phyloP scores from a whole-genome alignment of 1,284 basidiomycete species.

The Leccinum variabile region DNA sequence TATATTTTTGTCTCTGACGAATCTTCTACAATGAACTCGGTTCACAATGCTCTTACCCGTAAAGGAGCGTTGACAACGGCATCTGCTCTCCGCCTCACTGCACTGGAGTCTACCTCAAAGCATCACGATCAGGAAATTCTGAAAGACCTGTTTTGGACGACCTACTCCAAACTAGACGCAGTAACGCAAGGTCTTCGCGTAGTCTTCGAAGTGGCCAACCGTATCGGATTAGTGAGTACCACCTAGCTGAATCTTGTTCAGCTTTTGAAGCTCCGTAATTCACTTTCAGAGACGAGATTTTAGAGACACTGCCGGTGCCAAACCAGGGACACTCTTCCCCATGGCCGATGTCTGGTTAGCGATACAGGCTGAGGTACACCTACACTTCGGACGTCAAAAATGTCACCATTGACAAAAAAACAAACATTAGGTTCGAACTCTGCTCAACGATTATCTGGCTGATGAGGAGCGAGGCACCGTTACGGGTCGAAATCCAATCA shows the following conservation, averaged over 20 bases:
- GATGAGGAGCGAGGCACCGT: constrained; percentile 82
- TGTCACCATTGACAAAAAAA: constrained; percentile 10
- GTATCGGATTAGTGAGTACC: constrained; percentile 78
- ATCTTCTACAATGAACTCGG: constrained; percentile 18
- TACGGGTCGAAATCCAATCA: constrained; percentile 81
- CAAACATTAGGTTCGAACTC: constrained; percentile 64
- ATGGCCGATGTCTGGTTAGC: constrained; percentile 91
- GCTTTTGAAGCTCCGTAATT: constrained; percentile 1
- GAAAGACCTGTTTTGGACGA: constrained; percentile 94
- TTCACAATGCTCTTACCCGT: constrained; percentile 13
- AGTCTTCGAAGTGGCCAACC: constrained; percentile 86
- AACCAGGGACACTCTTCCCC: constrained; percentile 73
- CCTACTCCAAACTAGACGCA: constrained; percentile 95
- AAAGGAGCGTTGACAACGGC: constrained; percentile 39
- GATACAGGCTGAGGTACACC: constrained; percentile 81
- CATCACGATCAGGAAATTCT: constrained; percentile 83
- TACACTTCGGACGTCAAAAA: not conserved
- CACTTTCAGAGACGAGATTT: constrained; percentile 75
- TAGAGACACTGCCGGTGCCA: constrained; percentile 78
- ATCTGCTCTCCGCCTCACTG: constrained; percentile 65
- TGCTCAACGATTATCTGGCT: constrained; percentile 91
- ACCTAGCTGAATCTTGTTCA: constrained; percentile 4
- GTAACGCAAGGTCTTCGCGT: constrained; percentile 93
- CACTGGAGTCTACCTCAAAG: constrained; percentile 75
- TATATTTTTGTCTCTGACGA: constrained; percentile 50